phyloP scores from a whole-genome alignment of 257 asterid genomes.

The Ballota nigra region DNA sequence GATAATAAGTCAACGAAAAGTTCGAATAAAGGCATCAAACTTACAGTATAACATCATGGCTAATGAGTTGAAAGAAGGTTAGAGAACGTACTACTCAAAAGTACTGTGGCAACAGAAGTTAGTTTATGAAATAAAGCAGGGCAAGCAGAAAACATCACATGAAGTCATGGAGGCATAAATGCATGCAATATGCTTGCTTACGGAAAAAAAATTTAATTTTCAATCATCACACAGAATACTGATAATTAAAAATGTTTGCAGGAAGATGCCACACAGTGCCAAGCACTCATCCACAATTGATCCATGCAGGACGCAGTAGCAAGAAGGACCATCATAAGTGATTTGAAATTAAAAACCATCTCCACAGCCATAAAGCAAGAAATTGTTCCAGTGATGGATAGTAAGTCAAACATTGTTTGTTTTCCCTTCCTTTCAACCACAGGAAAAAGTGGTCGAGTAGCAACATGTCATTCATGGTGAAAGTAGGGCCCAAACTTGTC shows the following conservation, averaged over 20 bases:
- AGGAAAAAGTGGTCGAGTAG: not conserved
- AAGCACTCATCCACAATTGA: too few relatives aligned
- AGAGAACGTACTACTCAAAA: not conserved
- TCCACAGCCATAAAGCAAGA: not conserved
- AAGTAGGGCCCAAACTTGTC: too few relatives aligned
- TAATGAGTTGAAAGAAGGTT: not conserved
- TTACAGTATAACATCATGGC: not conserved
- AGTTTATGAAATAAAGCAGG: not conserved
- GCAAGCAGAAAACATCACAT: not conserved
- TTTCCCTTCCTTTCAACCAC: not conserved
- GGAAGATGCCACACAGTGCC: too few relatives aligned
- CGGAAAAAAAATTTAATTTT: not conserved
- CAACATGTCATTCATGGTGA: too few relatives aligned
- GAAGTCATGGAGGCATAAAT: not conserved
- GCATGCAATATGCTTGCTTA: not conserved
- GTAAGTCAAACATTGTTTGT: too few relatives aligned
- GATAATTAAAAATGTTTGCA: too few relatives aligned
- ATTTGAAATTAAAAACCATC: too few relatives aligned
- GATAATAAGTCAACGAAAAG: slow-evolving; percentile 14
- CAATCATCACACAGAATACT: not conserved
- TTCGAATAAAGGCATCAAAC: slow-evolving; percentile 5
- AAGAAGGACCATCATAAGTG: too few relatives aligned
- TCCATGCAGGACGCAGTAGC: too few relatives aligned
- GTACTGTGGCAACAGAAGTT: not conserved
- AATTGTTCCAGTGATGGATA: not conserved